phyloP scores from a whole-genome alignment of 2,329 filamentous ascomycete genomes.

The Colletotrichum coccodes region DNA sequence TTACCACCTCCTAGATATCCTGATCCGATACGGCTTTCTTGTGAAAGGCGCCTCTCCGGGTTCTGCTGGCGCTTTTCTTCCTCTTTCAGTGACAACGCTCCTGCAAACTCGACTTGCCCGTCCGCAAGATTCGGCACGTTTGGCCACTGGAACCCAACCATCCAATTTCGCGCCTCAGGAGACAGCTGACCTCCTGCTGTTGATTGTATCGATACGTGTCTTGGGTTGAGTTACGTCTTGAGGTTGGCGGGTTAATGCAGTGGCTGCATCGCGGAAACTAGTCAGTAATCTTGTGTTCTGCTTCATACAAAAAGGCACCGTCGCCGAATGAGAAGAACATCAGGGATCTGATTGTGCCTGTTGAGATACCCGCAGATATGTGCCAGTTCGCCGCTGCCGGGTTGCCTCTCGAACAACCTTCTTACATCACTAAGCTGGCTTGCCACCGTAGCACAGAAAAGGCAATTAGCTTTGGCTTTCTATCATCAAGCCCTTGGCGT shows the following conservation, averaged over 20 bases:
- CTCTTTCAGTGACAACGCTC: background rate
- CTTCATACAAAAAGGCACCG: background rate
- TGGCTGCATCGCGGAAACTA: background rate
- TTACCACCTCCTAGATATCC: background rate
- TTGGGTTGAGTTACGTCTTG: background rate
- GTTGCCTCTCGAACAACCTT: background rate
- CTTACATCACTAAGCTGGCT: background rate
- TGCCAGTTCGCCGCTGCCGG: background rate
- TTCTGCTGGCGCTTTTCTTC: background rate
- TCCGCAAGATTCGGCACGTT: background rate
- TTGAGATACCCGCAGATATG: background rate
- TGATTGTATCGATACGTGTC: background rate
- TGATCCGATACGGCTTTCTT: background rate
- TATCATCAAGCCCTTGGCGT: background rate
- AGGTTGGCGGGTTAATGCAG: background rate
- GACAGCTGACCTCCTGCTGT: background rate
- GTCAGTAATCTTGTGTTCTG: background rate
- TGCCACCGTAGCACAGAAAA: conserved; percentile 3
- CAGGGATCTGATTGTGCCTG: background rate
- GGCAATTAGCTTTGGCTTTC: conserved; percentile 7
- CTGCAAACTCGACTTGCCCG: background rate
- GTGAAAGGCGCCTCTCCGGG: background rate
- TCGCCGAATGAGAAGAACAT: background rate
- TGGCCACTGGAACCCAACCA: conserved; percentile 12
- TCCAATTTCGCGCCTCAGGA: background rate